Evolutionary conservation across 805 yeast genomes (phyloP).

Genomic region (Lachancea kluyveri): DNA sequence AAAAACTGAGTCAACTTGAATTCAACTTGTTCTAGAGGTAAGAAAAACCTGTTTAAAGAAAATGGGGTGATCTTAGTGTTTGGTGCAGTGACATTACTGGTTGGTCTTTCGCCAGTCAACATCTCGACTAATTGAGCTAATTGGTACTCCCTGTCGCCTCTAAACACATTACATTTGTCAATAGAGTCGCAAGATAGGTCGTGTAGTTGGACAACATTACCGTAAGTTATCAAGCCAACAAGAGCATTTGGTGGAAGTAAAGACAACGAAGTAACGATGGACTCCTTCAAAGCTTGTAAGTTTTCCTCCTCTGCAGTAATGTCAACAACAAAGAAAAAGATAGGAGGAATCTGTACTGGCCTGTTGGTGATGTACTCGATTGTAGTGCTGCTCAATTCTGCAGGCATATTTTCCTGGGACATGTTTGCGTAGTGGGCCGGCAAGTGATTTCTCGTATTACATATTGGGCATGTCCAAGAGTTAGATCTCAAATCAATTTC

Average conservation of each 20-base stretch:
- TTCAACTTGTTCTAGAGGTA: conserved; percentile 74
- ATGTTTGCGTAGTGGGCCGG: conserved; percentile 79
- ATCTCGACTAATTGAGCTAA: conserved; percentile 51
- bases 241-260: conserved; percentile 85
- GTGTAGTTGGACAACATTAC: conserved; percentile 86
- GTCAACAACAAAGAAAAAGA: conserved; percentile 81
- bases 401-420: conserved; percentile 70
- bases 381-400: conserved; percentile 71
- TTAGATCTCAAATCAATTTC: conserved; percentile 69
- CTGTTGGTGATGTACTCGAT: conserved; percentile 80
- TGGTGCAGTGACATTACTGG: conserved; percentile 26
- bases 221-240: conserved; percentile 77
- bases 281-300: conserved; percentile 74
- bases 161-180: conserved; percentile 72
- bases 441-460: conserved; percentile 69
- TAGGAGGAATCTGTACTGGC: conserved; percentile 79
- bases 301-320: conserved; percentile 87
- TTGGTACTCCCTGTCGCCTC: conserved; percentile 81
- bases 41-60: conserved; percentile 55
- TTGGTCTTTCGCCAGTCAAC: conserved; percentile 51
- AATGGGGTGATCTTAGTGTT: conserved; percentile 36
- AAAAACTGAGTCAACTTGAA: conserved; percentile 73
- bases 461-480: conserved; percentile 82
- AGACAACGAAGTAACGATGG: conserved; percentile 66
- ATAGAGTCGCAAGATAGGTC: conserved; percentile 67